phyloP scores from a whole-genome alignment of 2,329 filamentous ascomycete species.

The Pseudohalonectria lignicola region DNA sequence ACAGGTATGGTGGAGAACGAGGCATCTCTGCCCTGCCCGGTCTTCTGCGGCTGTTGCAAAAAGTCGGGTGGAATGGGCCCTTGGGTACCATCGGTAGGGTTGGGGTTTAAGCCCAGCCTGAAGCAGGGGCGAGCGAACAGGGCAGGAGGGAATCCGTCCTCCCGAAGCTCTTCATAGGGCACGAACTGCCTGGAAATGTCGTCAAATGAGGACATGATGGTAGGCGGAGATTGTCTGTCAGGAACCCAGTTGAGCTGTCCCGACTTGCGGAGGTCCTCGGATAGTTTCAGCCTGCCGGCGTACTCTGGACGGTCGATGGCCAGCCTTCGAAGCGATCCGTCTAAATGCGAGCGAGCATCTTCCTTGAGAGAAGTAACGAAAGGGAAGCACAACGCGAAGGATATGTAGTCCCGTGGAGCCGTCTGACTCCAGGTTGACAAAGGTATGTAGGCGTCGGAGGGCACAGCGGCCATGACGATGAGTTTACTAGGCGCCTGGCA shows the following conservation, averaged over 20 bases:
- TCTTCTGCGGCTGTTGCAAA: too few relatives aligned
- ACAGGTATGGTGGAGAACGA: too few relatives aligned
- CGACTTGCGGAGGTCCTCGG: constrained; percentile 1
- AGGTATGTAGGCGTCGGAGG: not conserved
- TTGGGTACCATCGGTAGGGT: constrained; percentile 1
- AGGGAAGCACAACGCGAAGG: constrained; percentile 1
- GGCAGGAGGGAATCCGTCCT: constrained; percentile 16
- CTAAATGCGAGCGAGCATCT: not conserved
- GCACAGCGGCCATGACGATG: too few relatives aligned
- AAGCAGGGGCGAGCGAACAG: constrained; percentile 17
- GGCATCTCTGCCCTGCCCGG: too few relatives aligned
- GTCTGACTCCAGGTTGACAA: constrained; percentile 1
- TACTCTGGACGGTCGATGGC: constrained; percentile 14
- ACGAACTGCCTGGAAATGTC: constrained; percentile 11
- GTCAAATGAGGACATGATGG: constrained; percentile 6
- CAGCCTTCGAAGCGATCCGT: constrained; percentile 9
- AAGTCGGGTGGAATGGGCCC: too few relatives aligned
- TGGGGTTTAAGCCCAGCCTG: constrained; percentile 2
- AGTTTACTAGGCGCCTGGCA: too few relatives aligned
- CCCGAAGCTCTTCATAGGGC: constrained; percentile 15
- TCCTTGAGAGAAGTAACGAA: too few relatives aligned
- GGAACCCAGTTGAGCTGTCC: constrained; percentile 7
- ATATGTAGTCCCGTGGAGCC: constrained; percentile 1
- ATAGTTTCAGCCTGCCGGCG: constrained; percentile 13
- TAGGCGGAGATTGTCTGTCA: too few relatives aligned